Evolutionary conservation across 805 yeast genomes (phyloP), one percentile per base, ranked within the genome.

Genomic region (Maudiozyma barnettii): DNA sequence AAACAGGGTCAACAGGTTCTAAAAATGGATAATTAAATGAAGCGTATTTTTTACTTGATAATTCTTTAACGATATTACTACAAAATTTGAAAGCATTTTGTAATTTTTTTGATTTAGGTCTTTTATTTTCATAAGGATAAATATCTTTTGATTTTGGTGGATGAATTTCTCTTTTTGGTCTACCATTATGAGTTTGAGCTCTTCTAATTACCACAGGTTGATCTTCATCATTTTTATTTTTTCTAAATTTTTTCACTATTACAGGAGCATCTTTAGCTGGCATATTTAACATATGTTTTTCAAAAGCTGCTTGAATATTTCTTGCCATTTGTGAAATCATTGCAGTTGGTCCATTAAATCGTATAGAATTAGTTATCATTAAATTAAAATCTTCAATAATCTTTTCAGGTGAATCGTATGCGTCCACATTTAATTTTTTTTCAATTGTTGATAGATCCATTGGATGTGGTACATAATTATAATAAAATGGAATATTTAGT

Each of bases 401-500:
- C 52, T 81, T 80, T 52, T 76, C 76, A 10, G 89, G 81, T 5
- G 76, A 73, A 52, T 76, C 83, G 66, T 90, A 93, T 1, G 87
- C 90, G 59, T 80, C 78, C 7, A 65, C 78, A 38, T 62, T 72
- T 37, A 90, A 68, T 66, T 90, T 91, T 57, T 76, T 78, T 66
- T 93, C 99, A 54, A 93, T 85, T 1, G 97, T 88, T 3, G 90
- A 77, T 31, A 93, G 71, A 64, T 91, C 98, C 97, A 93, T 93
- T 37, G 99, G 99, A 58, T 82, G 73, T 53, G 77, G 74, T 58
- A 93, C 80, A 59, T 78, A 80, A 57, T 88, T 89, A 65, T 82
- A 87, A 65, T 93, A 93, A 53, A 84, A 79, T 3, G 99, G 99
- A 47, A 93, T 85, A 59, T 90, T 88, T 51, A 88, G 77, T 61